These are phyloP conservation scores for Neurospora sp. DNA, from an alignment of 495 filamentous ascomycete species.

Conservation along the genomic window DNA sequence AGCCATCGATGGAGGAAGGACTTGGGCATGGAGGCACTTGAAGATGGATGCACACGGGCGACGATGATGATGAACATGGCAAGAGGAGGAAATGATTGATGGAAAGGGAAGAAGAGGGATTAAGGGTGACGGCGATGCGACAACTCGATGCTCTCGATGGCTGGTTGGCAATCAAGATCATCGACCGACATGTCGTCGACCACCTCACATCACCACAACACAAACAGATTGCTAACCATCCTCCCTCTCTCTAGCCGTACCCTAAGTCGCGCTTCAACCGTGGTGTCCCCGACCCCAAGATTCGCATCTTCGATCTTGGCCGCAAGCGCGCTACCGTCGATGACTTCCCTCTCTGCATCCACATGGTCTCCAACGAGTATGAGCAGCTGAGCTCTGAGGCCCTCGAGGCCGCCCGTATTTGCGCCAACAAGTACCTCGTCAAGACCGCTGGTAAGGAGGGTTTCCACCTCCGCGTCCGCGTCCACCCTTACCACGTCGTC, in stretches of 20 bases:
- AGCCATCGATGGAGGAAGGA: not conserved
- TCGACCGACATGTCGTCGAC: not conserved
- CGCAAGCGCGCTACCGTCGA: constrained; percentile 97
- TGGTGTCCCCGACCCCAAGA: constrained; percentile 99
- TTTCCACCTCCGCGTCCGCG: constrained; percentile 97
- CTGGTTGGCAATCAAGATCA: not conserved
- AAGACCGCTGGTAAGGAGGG: constrained; percentile 96
- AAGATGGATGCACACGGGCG: not conserved
- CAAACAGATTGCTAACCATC: constrained; percentile 19
- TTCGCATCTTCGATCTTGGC: constrained; percentile 98
- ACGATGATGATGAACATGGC: not conserved
- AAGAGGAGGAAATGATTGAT: not conserved
- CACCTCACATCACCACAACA: not conserved
- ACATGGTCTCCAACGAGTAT: constrained; percentile 99
- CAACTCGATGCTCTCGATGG: not conserved
- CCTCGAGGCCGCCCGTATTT: constrained; percentile 97
- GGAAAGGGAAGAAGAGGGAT: not conserved
- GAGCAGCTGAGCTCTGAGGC: constrained; percentile 98
- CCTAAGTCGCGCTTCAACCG: constrained; percentile 99
- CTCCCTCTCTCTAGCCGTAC: constrained; percentile 61
- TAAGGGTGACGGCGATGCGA: not conserved
- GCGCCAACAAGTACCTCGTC: constrained; percentile 99
- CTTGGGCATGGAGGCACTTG: not conserved
- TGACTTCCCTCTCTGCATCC: constrained; percentile 96
- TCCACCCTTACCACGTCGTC: constrained; percentile 98